Evolutionary conservation across 495 filamentous ascomycete species (phyloP).

Genomic region (Neurospora tetrasperma): DNA sequence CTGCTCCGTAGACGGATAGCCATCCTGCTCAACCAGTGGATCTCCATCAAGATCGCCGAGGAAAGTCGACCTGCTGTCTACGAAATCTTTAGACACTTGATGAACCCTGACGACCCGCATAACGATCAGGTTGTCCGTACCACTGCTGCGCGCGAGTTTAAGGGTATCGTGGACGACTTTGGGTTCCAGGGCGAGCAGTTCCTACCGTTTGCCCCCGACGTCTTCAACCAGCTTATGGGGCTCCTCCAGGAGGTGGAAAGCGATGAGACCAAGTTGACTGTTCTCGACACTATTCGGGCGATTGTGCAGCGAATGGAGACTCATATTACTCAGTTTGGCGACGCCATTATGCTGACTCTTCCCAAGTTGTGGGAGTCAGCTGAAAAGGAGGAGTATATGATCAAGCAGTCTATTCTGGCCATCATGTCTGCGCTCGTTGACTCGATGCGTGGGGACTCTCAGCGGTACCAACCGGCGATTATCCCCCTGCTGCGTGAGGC

Average conservation of each 20-base stretch:
- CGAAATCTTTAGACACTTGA: slow-evolving; percentile 79
- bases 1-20: slow-evolving; percentile 81
- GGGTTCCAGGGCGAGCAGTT: slow-evolving; percentile 65
- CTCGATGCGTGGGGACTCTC: slow-evolving; percentile 65
- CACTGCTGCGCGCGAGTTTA: slow-evolving; percentile 78
- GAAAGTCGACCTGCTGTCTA: slow-evolving; percentile 64
- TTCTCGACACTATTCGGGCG: slow-evolving; percentile 70
- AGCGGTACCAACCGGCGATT: slow-evolving; percentile 59
- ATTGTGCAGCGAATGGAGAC: slow-evolving; percentile 75
- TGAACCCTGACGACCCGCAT: slow-evolving; percentile 60
- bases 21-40: slow-evolving; percentile 84
- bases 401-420: slow-evolving; percentile 80
- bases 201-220: slow-evolving; percentile 59
- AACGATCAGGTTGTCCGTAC: slow-evolving; percentile 92
- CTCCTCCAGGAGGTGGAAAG: slow-evolving; percentile 73
- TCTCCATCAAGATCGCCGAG: slow-evolving; percentile 57
- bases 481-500: slow-evolving; percentile 71
- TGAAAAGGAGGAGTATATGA: slow-evolving; percentile 70
- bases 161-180: slow-evolving; percentile 67
- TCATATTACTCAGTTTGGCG: slow-evolving; percentile 61
- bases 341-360: slow-evolving; percentile 69
- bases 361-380: slow-evolving; percentile 76
- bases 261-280: slow-evolving; percentile 75
- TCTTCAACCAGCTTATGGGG: slow-evolving; percentile 57
- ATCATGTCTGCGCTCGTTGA: slow-evolving; percentile 68